phyloP scores from a whole-genome alignment of 352 stramenopile genomes.

The Globisporangium nagaii region DNA sequence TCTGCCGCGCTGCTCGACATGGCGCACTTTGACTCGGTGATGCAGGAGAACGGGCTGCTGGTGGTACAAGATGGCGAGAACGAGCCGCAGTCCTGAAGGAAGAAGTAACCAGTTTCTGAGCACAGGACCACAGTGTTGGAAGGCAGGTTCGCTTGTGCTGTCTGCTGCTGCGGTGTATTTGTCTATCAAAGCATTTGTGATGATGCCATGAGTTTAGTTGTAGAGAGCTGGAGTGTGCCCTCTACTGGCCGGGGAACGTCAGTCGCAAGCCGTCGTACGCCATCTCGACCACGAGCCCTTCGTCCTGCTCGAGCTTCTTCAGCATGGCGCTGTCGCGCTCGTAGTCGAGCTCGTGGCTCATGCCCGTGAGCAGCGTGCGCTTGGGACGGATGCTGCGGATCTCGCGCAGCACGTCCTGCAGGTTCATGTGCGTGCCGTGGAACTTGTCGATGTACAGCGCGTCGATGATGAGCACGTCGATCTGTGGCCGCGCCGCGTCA shows the following conservation, averaged over 20 bases:
- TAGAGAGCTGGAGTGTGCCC: too few relatives aligned
- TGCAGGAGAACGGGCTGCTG: constrained; percentile 25
- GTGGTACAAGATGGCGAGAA: constrained; percentile 16
- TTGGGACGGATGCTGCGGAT: constrained; percentile 59
- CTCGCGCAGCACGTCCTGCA: constrained; percentile 59
- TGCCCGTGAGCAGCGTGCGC: constrained; percentile 75
- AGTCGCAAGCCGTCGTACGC: constrained; percentile 74
- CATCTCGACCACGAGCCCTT: constrained; percentile 75
- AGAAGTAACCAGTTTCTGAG: too few relatives aligned
- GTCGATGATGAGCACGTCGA: constrained; percentile 84
- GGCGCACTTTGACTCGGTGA: constrained; percentile 34
- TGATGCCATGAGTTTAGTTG: constrained; percentile 30
- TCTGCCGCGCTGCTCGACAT: constrained; percentile 13
- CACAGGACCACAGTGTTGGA: too few relatives aligned
- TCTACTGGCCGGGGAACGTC: constrained; percentile 42
- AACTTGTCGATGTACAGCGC: constrained; percentile 67
- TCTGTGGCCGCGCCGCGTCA: constrained; percentile 35
- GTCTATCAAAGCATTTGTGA: background rate
- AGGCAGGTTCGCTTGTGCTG: too few relatives aligned
- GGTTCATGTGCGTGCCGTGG: constrained; percentile 85
- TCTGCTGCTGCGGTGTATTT: too few relatives aligned
- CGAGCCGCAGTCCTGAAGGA: background rate
- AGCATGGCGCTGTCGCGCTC: constrained; percentile 38
- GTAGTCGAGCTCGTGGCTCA: constrained; percentile 86
- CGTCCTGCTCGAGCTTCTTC: constrained; percentile 30